A percentile compares a stretch with the other conserved stretches of the same genome.
These are phyloP conservation scores for Platanthera guangdongensis DNA, from an alignment of 106 monocot genomes.

Conservation along the genomic window DNA sequence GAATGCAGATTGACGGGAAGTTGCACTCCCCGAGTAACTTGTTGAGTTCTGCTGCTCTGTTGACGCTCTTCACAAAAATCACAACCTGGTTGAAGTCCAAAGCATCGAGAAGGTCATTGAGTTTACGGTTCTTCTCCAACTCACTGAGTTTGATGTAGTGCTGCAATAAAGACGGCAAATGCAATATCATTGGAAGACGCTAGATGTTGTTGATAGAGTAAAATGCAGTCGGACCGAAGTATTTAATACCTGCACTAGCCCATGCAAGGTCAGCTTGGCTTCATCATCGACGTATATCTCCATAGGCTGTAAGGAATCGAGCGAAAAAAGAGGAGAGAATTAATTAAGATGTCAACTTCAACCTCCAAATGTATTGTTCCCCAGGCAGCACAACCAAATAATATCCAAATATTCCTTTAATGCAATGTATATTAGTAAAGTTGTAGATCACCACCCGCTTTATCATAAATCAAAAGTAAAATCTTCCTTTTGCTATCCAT, in stretches of 20 bases:
- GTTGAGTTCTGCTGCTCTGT: conserved; percentile 86
- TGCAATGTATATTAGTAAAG: neutral
- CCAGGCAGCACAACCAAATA: neutral
- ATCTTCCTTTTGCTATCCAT: neutral
- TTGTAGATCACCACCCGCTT: no score
- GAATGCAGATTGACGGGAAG: conserved; percentile 97
- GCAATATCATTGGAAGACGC: neutral
- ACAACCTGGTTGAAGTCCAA: conserved; percentile 99
- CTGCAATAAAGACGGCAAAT: conserved; percentile 20
- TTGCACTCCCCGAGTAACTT: conserved; percentile 91
- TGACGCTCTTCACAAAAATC: conserved; percentile 98
- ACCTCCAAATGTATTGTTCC: conserved; percentile 39
- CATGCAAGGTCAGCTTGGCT: conserved; percentile 93
- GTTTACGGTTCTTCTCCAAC: conserved; percentile 89
- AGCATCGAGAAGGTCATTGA: conserved; percentile 98
- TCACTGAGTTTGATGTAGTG: conserved; percentile 98
- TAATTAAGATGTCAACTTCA: conserved; percentile 21
- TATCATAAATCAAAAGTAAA: neutral
- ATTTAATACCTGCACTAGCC: conserved; percentile 79
- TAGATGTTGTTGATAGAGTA: neutral
- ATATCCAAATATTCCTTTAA: neutral
- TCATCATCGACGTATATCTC: conserved; percentile 99
- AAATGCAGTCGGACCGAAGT: neutral
- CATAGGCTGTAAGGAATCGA: conserved; percentile 95
- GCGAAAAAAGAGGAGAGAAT: neutral